Conservation (phyloP, 768 basidiomycete genomes). For the Boletus edulis region DNA sequence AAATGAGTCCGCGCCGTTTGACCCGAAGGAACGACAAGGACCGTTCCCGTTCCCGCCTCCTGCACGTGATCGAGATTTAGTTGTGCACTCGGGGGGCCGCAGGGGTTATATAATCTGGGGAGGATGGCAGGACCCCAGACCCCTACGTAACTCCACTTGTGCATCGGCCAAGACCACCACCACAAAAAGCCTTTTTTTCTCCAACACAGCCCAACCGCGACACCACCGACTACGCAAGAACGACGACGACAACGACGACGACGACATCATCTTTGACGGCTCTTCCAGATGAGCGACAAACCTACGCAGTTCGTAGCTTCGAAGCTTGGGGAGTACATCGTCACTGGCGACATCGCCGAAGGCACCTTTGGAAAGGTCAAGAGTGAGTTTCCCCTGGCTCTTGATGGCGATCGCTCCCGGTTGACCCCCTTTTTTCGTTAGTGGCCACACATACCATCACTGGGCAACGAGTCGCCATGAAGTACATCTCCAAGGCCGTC, state of each 20-base stretch:
- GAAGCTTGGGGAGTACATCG: slow-evolving; percentile 88
- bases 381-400: slow-evolving; percentile 55
- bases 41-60: neutral
- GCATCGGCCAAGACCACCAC: slow-evolving; percentile 21
- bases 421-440: slow-evolving; percentile 32
- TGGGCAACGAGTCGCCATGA: slow-evolving; percentile 95
- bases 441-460: slow-evolving; percentile 95
- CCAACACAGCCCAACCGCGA: neutral
- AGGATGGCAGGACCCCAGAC: slow-evolving; percentile 14
- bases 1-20: neutral
- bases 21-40: neutral
- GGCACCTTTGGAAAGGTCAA: slow-evolving; percentile 99
- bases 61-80: slow-evolving; percentile 14
- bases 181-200: slow-evolving; percentile 18
- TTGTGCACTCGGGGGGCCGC: slow-evolving; percentile 2
- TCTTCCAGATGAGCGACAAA: slow-evolving; percentile 26
- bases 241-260: slow-evolving; percentile 12
- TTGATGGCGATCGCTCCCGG: slow-evolving; percentile 17
- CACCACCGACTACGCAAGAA: neutral
- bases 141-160: slow-evolving; percentile 20
- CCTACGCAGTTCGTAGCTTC: slow-evolving; percentile 49
- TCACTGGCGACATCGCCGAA: slow-evolving; percentile 86
- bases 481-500: slow-evolving; percentile 92
- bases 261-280: slow-evolving; percentile 8
- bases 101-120: slow-evolving; percentile 17